Percentiles rank a stretch among this genome's conserved stretches.
These are phyloP conservation scores for Byssoonygena ceratinophila DNA, from an alignment of 2,329 filamentous ascomycete species.

Conservation along the genomic window DNA sequence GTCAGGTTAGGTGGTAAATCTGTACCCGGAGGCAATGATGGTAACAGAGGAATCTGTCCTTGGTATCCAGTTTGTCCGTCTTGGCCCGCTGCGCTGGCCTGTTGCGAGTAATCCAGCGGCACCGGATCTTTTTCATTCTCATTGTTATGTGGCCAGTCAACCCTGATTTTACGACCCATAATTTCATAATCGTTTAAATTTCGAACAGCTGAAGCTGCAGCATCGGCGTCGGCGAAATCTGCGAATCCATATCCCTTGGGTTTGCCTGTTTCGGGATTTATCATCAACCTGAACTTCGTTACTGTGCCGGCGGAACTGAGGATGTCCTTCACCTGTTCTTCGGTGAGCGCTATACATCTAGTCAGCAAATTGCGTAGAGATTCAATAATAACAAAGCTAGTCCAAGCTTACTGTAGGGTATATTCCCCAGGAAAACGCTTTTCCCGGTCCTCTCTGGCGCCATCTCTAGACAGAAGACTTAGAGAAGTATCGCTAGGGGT, in stretches of 20 bases:
- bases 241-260: slow-evolving; percentile 96
- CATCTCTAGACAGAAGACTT: slow-evolving; percentile 26
- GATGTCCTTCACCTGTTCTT: slow-evolving; percentile 91
- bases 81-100: slow-evolving; percentile 31
- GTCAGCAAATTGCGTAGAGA: slow-evolving; percentile 29
- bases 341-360: slow-evolving; percentile 62
- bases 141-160: slow-evolving; percentile 93
- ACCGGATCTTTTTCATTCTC: slow-evolving; percentile 63
- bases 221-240: slow-evolving; percentile 86
- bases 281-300: slow-evolving; percentile 82
- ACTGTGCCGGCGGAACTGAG: slow-evolving; percentile 86
- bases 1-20: slow-evolving; percentile 74
- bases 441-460: slow-evolving; percentile 37
- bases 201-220: slow-evolving; percentile 83
- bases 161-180: slow-evolving; percentile 84
- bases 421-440: slow-evolving; percentile 41
- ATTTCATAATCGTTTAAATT: slow-evolving; percentile 94
- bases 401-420: slow-evolving; percentile 63
- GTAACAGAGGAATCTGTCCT: slow-evolving; percentile 48
- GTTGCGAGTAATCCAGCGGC: slow-evolving; percentile 40
- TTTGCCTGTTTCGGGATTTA: slow-evolving; percentile 86
- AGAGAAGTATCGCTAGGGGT: too few relatives aligned
- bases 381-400: slow-evolving; percentile 60
- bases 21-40: slow-evolving; percentile 71
- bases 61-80: slow-evolving; percentile 28